Evolutionary conservation across 192 early-diverging fungal species (phyloP), one percentile per base, ranked within the genome.

Genomic region (Coemansia furcata): DNA sequence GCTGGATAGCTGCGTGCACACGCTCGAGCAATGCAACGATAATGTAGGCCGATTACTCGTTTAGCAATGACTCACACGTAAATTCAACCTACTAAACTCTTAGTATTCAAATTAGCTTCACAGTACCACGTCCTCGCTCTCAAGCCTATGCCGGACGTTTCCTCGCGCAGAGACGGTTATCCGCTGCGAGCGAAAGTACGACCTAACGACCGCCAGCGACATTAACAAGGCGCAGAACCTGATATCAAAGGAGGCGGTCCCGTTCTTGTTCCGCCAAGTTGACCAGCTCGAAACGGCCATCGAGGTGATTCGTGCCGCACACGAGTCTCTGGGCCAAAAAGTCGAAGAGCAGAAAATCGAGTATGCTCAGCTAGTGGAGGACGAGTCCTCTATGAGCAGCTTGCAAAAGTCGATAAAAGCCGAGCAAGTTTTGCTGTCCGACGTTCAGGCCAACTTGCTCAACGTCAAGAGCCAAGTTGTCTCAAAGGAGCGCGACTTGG

Each of bases 141-240:
- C 69, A 3, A 21, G 39, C n/a, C 63, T 83, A 26, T 76, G 73
- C 19, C 60, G 58, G 64, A 76, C 69, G 50, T 83, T 83, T 63
- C 77, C 81, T n/a, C 69, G 81, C 8, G 73, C 76, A 11, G 64
- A 63, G 35, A 70, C 77, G 4, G 81, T 83, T 29, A 76, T 83
- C 33, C 81, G 77, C 17, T 79, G 81, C 77, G 69, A 72, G 10
- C 71, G 60, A 32, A 68, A 73, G 26, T 79, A 73, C 62, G 81
- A 83, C 26, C 66, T 83, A 23, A 83, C 81, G 19, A 83, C 81
- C 0, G 81, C 81, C 46, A 83, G 73, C 67, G 81, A 83, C 62
- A 79, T 83, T 19, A 65, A 60, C 73, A 78, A 79, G 63, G 81
- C 81, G 15, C 81, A 83, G 46, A 65, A 36, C 33, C 62, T 83